Evolutionary conservation across 768 basidiomycete species (phyloP), one percentile per base, ranked within the genome.

Genomic region (Pleurotus citrinopileatus): DNA sequence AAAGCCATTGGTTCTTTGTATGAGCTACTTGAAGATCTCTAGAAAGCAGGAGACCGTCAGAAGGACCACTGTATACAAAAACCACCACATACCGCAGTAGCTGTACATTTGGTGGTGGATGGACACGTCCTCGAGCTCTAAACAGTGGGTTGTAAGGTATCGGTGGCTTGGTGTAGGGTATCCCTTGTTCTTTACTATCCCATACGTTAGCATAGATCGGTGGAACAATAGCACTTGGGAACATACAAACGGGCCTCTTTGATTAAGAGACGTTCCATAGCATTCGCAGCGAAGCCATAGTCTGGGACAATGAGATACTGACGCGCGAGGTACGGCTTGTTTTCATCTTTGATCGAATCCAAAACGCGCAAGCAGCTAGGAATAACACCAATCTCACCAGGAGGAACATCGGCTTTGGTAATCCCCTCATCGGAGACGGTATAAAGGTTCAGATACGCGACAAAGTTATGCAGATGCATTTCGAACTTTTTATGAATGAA

Each of bases 341-440:
- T 50, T 27, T 50, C 47, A 15, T 50, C 28, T 32, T 50, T 50
- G 5, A 50, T 13, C 12, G 20, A n/a, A 10, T 50, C 47, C 47
- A 50, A 37, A 19, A 29, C 27, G 6, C n/a, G 15, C 17, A 50
- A 32, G 17, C 47, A 50, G 17, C 15, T 13, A 7, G 47, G 47
- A 6, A 29, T 34, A 3, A 50, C 20, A 15, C n/a, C 34, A 17
- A 37, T n/a, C 27, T 32, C 28, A 19, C 23, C 43, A 6, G 2
- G 47, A 15, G 27, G 27, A 6, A 27, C 28, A 4, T 28, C 25
- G 6, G 23, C 19, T 12, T 6, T 19, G 34, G 47, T 50, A 6
- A 50, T 50, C 2, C 47, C 26, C 15, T 50, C 34, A 2, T 50
- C 28, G 9, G 47, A 50, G 25, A 50, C n/a, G 7, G 25, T 50